Evolutionary conservation across 1,284 basidiomycete species (phyloP), one percentile per base, ranked within the genome.

Genomic region (Fomes fomentarius): DNA sequence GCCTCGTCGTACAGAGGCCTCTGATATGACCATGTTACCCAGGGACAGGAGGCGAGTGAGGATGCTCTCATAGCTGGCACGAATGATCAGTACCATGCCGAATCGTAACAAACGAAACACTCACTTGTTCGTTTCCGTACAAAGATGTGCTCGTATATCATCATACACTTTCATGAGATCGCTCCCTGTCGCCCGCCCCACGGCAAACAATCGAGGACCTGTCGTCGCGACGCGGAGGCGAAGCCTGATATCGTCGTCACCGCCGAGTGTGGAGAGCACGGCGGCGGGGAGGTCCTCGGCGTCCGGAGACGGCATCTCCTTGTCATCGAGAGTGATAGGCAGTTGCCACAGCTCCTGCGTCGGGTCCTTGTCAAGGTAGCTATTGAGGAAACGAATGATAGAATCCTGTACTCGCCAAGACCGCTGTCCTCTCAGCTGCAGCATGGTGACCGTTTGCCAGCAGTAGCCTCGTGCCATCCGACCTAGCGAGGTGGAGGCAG

Each of bases 1-100:
- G 0, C 86, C 88, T n/a, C 91, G 82, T n/a, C 96, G 83, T 11
- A 91, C 82, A 1, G 83, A 80, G 1, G 93, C 89, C 66, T 87
- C 91, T 17, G 86, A 81, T 28, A 98, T 80, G 75, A 96, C 89
- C 57, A 92, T 82, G 69, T 98, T 98, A 22, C 88, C 86, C 25
- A 95, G 76, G 57, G 83, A 86, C 14, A 98, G 71, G 19, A 93
- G 79, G 37, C 92, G 83, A 9, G 92, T 93, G 33, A 94, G 71
- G 76, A 94, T 91, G 34, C 76, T 74, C 66, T 97, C 94, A 62
- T 82, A 84, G 50, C 90, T 91, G 24, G 24, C 35, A 17, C 35
- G 4, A 17, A 4, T 14, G 21, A 24, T 25, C 1, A 40, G 21
- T 12, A 11, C 15, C 15, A 9, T 37, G 28, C 12, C 28, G 28